Percentiles rank a stretch among this genome's conserved stretches.
phyloP scores from a whole-genome alignment of 2,329 filamentous ascomycete genomes.

The Ascochyta clinopodiicola region DNA sequence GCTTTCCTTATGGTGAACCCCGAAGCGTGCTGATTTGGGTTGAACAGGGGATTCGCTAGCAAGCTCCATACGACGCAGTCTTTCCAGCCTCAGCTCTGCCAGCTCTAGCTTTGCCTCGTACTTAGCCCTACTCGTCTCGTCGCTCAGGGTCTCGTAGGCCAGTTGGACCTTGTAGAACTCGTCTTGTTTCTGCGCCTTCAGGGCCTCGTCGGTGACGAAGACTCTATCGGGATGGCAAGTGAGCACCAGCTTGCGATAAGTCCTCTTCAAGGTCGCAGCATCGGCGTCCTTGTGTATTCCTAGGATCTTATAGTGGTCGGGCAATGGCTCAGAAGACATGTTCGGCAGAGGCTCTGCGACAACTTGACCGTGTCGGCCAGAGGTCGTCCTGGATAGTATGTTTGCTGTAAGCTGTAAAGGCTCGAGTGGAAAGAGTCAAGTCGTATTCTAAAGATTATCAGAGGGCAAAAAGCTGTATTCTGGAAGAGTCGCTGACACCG shows the following conservation, averaged over 20 bases:
- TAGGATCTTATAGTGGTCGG: conserved; percentile 81
- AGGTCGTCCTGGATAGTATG: no score
- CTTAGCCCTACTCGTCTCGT: conserved; percentile 72
- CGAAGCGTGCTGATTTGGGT: conserved; percentile 43
- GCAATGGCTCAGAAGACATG: conserved; percentile 56
- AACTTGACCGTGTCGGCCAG: no score
- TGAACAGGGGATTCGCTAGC: conserved; percentile 32
- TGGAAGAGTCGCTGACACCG: no score
- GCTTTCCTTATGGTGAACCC: no score
- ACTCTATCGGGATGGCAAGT: conserved; percentile 93
- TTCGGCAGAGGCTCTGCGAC: no score
- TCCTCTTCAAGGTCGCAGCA: conserved; percentile 73
- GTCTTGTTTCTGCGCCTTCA: conserved; percentile 79
- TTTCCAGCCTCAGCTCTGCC: conserved; percentile 68
- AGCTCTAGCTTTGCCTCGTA: conserved; percentile 81
- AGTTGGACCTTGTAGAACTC: conserved; percentile 93
- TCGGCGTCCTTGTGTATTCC: conserved; percentile 77
- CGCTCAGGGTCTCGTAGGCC: conserved; percentile 87
- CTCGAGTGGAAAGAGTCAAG: no score
- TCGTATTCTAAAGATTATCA: no score
- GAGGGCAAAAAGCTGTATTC: no score
- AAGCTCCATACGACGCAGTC: conserved; percentile 61
- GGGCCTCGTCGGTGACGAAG: conserved; percentile 76
- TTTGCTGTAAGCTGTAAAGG: no score
- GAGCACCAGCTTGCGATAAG: conserved; percentile 84